Conservation (phyloP, 768 basidiomycete genomes). For the Rhodotorula babjevae region DNA sequence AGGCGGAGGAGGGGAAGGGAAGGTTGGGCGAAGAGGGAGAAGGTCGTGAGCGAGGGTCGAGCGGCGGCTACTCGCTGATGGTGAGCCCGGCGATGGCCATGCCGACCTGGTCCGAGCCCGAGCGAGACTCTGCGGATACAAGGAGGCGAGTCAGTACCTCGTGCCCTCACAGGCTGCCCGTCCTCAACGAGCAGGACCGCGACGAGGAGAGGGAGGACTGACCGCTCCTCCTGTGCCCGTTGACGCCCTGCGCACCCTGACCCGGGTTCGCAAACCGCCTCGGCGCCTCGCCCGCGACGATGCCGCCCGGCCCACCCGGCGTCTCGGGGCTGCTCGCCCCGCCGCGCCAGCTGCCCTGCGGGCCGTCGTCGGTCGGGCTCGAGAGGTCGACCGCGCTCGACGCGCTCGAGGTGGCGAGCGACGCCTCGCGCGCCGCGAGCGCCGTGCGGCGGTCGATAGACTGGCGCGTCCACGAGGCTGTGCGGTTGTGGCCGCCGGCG, state of each 20-base stretch:
- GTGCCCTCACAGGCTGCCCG: background rate
- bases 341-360: background rate
- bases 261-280: constrained; percentile 13
- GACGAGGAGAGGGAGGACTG: background rate
- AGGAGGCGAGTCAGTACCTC: background rate
- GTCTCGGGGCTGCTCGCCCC: constrained; percentile 9
- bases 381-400: background rate
- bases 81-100: constrained; percentile 5
- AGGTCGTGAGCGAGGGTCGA: background rate
- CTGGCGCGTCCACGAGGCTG: constrained; percentile 1
- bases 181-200: background rate
- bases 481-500: background rate
- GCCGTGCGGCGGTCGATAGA: constrained; percentile 1
- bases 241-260: background rate
- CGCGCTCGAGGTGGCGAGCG: background rate
- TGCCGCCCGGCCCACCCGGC: constrained; percentile 15
- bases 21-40: background rate
- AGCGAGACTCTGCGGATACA: background rate
- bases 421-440: background rate
- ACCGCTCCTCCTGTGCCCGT: background rate
- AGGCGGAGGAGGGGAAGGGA: background rate
- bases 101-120: constrained; percentile 1
- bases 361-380: background rate
- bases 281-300: constrained; percentile 27
- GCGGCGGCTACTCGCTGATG: background rate